Percentiles rank a stretch among this genome's conserved stretches.
These are phyloP conservation scores for Colletotrichum tropicale DNA, from an alignment of 2,329 filamentous ascomycete genomes.

Conservation along the genomic window DNA sequence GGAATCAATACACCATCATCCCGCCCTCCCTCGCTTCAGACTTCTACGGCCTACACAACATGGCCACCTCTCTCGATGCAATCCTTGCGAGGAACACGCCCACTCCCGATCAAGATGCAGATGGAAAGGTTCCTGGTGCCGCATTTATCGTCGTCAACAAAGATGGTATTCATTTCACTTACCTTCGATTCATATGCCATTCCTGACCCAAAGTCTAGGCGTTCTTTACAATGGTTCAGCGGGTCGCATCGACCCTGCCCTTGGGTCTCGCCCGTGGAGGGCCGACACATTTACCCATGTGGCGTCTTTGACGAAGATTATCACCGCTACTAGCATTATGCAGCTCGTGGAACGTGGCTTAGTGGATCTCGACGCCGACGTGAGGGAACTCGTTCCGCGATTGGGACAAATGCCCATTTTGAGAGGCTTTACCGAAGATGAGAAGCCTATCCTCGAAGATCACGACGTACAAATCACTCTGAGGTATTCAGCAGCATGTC, in stretches of 20 bases:
- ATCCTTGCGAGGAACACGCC: slow-evolving; percentile 35
- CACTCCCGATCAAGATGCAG: slow-evolving; percentile 28
- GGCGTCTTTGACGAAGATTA: slow-evolving; percentile 50
- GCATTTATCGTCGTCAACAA: slow-evolving; percentile 37
- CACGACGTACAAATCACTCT: slow-evolving; percentile 43
- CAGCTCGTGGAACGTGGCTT: slow-evolving; percentile 41
- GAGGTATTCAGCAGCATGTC: slow-evolving; percentile 25
- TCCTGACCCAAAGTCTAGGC: slow-evolving; percentile 23
- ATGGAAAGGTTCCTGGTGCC: slow-evolving; percentile 38
- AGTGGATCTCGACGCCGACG: slow-evolving; percentile 40
- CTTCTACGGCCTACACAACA: not conserved
- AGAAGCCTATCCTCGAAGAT: slow-evolving; percentile 39
- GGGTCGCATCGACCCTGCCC: slow-evolving; percentile 36
- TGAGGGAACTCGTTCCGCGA: slow-evolving; percentile 36
- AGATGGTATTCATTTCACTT: slow-evolving; percentile 26
- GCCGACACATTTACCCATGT: slow-evolving; percentile 37
- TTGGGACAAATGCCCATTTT: slow-evolving; percentile 39
- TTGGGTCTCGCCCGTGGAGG: slow-evolving; percentile 32
- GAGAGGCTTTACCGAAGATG: slow-evolving; percentile 37
- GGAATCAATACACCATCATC: not conserved
- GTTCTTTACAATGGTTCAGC: slow-evolving; percentile 39
- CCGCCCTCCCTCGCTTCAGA: too few relatives aligned
- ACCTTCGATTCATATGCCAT: not conserved
- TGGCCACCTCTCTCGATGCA: slow-evolving; percentile 6
- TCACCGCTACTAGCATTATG: slow-evolving; percentile 40